Conservation (phyloP, 2,329 filamentous ascomycete species). For the Trichoderma atrobrunneum region DNA sequence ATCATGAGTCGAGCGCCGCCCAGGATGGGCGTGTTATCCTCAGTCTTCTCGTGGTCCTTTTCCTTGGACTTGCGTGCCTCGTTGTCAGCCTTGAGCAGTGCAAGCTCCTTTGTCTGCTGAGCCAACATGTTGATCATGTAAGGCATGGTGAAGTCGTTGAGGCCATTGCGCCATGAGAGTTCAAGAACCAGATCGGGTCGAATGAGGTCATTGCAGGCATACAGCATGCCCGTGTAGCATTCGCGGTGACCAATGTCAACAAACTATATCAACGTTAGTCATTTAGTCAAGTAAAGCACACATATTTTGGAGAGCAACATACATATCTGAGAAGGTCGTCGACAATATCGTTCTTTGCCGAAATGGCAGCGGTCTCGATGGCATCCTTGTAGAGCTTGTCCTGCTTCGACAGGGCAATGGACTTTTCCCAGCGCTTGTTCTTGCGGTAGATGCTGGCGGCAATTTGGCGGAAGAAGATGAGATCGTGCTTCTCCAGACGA, state of each 20-base stretch:
- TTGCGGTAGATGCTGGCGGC: slow-evolving; percentile 98
- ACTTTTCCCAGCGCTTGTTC: slow-evolving; percentile 99
- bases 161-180: slow-evolving; percentile 92
- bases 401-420: slow-evolving; percentile 94
- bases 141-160: slow-evolving; percentile 97
- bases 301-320: slow-evolving; percentile 49
- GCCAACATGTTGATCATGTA: slow-evolving; percentile 99
- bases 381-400: slow-evolving; percentile 99
- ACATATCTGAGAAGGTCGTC: slow-evolving; percentile 96
- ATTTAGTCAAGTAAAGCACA: background rate
- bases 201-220: slow-evolving; percentile 96
- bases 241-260: slow-evolving; percentile 98
- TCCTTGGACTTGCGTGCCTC: slow-evolving; percentile 85
- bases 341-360: slow-evolving; percentile 84
- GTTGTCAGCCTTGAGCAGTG: slow-evolving; percentile 87
- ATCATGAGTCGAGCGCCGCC: slow-evolving; percentile 90
- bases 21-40: slow-evolving; percentile 91
- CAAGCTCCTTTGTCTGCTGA: slow-evolving; percentile 84
- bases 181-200: slow-evolving; percentile 90
- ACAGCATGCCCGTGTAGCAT: slow-evolving; percentile 99
- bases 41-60: slow-evolving; percentile 71
- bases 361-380: slow-evolving; percentile 94
- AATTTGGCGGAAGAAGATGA: slow-evolving; percentile 99
- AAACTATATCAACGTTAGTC: slow-evolving; percentile 61
- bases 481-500: slow-evolving; percentile 92